Evolutionary conservation across 129 eudicot genomes (phyloP).

Genomic region (Smallanthus sonchifolius): DNA sequence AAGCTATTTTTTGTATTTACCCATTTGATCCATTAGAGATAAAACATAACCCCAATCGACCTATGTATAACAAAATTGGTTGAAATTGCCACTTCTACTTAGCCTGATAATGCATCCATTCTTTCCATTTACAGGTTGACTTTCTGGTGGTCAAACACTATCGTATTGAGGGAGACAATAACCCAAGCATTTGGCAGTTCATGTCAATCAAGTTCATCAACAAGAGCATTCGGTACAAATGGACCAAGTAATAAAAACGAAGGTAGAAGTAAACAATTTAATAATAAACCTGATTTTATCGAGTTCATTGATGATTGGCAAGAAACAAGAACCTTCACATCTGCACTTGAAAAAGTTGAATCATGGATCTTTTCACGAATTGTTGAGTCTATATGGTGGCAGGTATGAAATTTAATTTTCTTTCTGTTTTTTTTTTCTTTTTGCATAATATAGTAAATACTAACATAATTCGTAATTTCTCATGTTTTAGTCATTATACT

Average conservation of each 20-base stretch:
- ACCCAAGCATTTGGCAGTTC: conserved; percentile 85
- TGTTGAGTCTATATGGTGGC: conserved; percentile 99
- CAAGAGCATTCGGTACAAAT: conserved; percentile 37
- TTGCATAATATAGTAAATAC: background rate
- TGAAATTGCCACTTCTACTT: background rate
- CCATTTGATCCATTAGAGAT: background rate
- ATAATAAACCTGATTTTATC: conserved; percentile 45
- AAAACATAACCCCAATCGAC: background rate
- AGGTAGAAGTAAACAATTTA: conserved; percentile 45
- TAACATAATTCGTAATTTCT: background rate
- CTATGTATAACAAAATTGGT: background rate
- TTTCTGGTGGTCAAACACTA: conserved; percentile 88
- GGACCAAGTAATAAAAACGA: conserved; percentile 44
- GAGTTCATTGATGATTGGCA: conserved; percentile 88
- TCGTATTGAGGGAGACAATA: conserved; percentile 79
- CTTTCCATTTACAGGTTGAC: conserved; percentile 53
- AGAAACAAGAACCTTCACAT: conserved; percentile 77
- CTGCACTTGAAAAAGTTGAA: conserved; percentile 86
- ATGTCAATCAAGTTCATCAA: conserved; percentile 46
- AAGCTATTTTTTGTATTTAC: background rate
- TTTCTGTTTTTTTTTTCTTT: background rate
- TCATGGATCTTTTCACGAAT: conserved; percentile 95
- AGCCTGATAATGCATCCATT: background rate
- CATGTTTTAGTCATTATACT: background rate
- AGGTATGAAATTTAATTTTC: conserved; percentile 38